Base-by-base conservation (phyloP, 2,329 filamentous ascomycete genomes). In the Boeremia exigua region DNA sequence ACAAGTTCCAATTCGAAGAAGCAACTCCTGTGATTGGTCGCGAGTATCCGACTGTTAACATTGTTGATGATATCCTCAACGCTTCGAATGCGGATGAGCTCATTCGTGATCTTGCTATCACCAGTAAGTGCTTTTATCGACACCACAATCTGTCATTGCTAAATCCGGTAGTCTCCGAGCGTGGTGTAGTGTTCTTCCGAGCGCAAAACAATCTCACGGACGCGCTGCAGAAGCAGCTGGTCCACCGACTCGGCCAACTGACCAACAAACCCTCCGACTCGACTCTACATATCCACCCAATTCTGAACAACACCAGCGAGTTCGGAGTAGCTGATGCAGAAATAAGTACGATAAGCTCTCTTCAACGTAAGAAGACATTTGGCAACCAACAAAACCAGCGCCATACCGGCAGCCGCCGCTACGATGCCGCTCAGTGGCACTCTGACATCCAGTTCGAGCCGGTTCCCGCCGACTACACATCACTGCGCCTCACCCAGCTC, bases 381-480 rank as follows among this genome's bases (percentile, higher is more conserved):
- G 34, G 30, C 5, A 27, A 60, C 4, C 28, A 56, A 4, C 17
- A 38, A 6, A 66, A 39, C 60, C 48, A 50, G 6, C 48, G 48
- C 0, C 25, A 42, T 19, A 36, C 38, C 17, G 52, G 63, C 15
- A 79, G 82, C 3, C 82, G 69, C 64, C 77, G 56, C 14, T 67
- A 68, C 61, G 62, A 78, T 66, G 61, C 82, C 60, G 81, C 81
- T 60, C 66, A 81, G 63, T 79, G 81, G 81, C 82, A 84, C 63
- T 83, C 81, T 0, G 86, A 89, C 59, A 88, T 89, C 60, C 81
- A 83, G 0, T 90, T 88, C 56, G 87, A 90, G 74, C 82, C 82
- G 0, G 76, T 84, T 3, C 87, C 88, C 0, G 81, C 81, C 7
- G 87, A 90, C 67, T 90, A 89, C 63, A 81, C 86, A 0, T 78